Conservation (phyloP, 2,329 filamentous ascomycete species). For the Penicillium sp. region DNA sequence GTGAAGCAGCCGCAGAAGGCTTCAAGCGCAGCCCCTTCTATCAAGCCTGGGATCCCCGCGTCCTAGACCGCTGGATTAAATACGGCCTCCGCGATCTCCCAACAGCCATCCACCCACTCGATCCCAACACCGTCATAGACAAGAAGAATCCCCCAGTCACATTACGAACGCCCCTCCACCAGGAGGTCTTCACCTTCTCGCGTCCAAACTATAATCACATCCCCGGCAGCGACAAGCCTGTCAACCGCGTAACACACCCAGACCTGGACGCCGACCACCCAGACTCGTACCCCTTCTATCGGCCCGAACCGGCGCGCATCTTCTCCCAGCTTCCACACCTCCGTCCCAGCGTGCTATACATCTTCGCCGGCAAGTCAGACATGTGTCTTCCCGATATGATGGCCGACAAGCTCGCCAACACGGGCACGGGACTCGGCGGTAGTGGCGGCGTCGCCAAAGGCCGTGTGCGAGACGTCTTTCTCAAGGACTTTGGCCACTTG, state of each 20-base stretch:
- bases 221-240: constrained; percentile 33
- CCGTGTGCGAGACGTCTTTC: constrained; percentile 64
- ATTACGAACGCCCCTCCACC: constrained; percentile 76
- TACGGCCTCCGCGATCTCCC: constrained; percentile 76
- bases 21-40: constrained; percentile 77
- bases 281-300: constrained; percentile 46
- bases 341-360: constrained; percentile 49
- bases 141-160: constrained; percentile 58
- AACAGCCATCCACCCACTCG: constrained; percentile 50
- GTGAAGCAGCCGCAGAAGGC: constrained; percentile 64
- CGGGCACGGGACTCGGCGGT: constrained; percentile 43
- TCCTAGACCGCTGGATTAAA: constrained; percentile 71
- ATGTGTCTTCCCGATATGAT: constrained; percentile 42
- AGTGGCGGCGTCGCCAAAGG: constrained; percentile 63
- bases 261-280: constrained; percentile 45
- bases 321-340: constrained; percentile 45
- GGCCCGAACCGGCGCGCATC: constrained; percentile 41
- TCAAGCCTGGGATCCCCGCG: constrained; percentile 76
- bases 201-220: constrained; percentile 63
- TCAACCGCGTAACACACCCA: constrained; percentile 46
- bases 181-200: constrained; percentile 67
- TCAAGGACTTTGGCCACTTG: constrained; percentile 72
- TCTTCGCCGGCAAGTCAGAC: constrained; percentile 47
- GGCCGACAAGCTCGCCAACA: constrained; percentile 44
- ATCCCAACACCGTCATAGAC: constrained; percentile 17